Base-by-base conservation (phyloP, 2,329 filamentous ascomycete genomes). In the Talaromyces atroroseus region DNA sequence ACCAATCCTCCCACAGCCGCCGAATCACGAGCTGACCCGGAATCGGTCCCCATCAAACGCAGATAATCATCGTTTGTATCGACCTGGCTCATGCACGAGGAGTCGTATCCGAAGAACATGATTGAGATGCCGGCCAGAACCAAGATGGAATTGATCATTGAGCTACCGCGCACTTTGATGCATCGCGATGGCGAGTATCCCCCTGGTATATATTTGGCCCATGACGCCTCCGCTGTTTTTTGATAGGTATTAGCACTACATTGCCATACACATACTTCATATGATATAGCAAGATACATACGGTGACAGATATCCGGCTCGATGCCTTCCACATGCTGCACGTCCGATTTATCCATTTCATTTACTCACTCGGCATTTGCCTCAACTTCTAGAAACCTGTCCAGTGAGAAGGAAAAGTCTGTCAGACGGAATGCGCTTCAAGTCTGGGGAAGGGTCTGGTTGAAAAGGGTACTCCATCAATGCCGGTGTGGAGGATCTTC, bases 11-110 rank as follows among this genome's bases (percentile, higher is more conserved):
- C 64, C 16, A 66, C 53, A 2, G 59, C 62, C 5, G 65, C 65
- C 12, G 65, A 60, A 52, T 66, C 64, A 38, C 62, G 49, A 40
- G 54, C 52, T 16, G 62, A 60, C 12, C 63, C 64, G 46, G 54
- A 21, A 26, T 51, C 54, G 32, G 58, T 52, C 11, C 59, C 59
- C 64, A 67, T 64, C 20, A 53, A 56, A 7, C 60, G 36, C 54
- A 64, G 53, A 55, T 67, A 67, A 53, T 66, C 58, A 23, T 59
- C 52, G 54, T 67, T 66, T 40, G 58, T 65, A 36, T 66, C 66
- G 34, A 67, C 64, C 47, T 64, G 62, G 52, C 60, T 61, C 65
- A 67, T 67, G 10, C 65, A 60, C 1, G 60, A 59, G 1, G 65
- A 61, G 47, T 67, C 65, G 47, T 62, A 61, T 7, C 63, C 63